These are phyloP conservation scores for Ascochyta rabiei DNA, from an alignment of 2,329 filamentous ascomycete species.

Conservation along the genomic window DNA sequence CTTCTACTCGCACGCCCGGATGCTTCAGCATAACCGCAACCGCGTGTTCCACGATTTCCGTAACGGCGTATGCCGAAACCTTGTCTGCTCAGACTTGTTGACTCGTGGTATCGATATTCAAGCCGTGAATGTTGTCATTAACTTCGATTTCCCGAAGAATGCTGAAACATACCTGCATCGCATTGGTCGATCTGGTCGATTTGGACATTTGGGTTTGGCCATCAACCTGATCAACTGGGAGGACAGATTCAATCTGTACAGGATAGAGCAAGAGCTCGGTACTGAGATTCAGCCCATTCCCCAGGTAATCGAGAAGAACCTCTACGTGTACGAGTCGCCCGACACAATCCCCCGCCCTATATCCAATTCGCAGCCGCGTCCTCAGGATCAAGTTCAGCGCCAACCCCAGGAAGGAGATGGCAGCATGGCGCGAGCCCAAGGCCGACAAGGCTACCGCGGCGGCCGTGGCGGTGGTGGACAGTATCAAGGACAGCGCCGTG, in stretches of 20 bases:
- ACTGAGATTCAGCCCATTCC: slow-evolving; percentile 99
- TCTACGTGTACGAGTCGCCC: slow-evolving; percentile 97
- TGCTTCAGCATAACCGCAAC: slow-evolving; percentile 96
- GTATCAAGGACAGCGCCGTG: slow-evolving; percentile 40
- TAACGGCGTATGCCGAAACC: slow-evolving; percentile 95
- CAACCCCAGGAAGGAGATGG: slow-evolving; percentile 40
- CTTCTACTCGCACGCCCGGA: slow-evolving; percentile 98
- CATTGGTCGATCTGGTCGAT: slow-evolving; percentile 96
- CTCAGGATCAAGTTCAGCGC: slow-evolving; percentile 20
- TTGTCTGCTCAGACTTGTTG: slow-evolving; percentile 95
- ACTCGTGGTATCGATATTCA: slow-evolving; percentile 99
- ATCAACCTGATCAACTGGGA: slow-evolving; percentile 99
- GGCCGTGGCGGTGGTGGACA: slow-evolving; percentile 45
- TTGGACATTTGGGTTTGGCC: slow-evolving; percentile 93
- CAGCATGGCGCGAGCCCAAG: slow-evolving; percentile 30
- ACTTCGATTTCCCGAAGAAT: slow-evolving; percentile 99
- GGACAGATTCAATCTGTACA: slow-evolving; percentile 97
- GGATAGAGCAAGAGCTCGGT: slow-evolving; percentile 95
- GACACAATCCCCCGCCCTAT: slow-evolving; percentile 91
- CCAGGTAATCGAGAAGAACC: slow-evolving; percentile 90
- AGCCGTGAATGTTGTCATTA: slow-evolving; percentile 99
- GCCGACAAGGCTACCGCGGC: slow-evolving; percentile 40
- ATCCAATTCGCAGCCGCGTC: slow-evolving; percentile 55
- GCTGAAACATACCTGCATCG: slow-evolving; percentile 98
- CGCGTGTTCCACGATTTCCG: slow-evolving; percentile 99